Percentiles rank a stretch among this genome's conserved stretches.
Conservation (phyloP, 495 filamentous ascomycete genomes). For the Aspergillus homomorphus region DNA sequence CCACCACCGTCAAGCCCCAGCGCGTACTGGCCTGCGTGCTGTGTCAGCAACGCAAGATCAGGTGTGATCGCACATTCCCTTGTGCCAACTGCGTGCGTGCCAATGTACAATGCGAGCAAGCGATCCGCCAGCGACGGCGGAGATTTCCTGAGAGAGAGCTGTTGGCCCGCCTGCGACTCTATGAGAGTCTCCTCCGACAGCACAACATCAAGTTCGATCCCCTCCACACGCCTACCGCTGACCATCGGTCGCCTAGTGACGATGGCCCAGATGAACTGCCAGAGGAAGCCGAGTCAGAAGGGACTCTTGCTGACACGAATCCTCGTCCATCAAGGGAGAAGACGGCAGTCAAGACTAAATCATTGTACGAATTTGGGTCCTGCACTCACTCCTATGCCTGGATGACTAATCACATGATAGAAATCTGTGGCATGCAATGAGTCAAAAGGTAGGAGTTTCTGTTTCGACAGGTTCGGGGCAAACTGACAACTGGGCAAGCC, state of each 20-base stretch:
- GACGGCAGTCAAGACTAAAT: no score
- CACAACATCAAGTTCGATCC: constrained; percentile 28
- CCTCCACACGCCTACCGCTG: background rate
- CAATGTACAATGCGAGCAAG: constrained; percentile 26
- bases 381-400: no score
- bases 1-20: no score
- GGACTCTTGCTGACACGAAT: no score
- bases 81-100: constrained; percentile 32
- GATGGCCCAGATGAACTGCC: background rate
- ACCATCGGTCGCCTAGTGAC: background rate
- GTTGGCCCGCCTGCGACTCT: constrained; percentile 22
- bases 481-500: no score
- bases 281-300: no score
- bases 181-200: constrained; percentile 27
- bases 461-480: no score
- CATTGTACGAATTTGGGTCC: no score
- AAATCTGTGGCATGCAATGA: no score
- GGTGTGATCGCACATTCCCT: constrained; percentile 33
- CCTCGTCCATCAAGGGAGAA: no score
- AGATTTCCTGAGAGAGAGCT: constrained; percentile 21
- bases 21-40: constrained; percentile 21
- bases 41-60: constrained; percentile 38
- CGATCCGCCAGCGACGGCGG: constrained; percentile 22
- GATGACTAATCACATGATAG: no score
- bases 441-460: no score